Conservation (phyloP, 1,284 basidiomycete species). For the Marasmius fiardii region DNA sequence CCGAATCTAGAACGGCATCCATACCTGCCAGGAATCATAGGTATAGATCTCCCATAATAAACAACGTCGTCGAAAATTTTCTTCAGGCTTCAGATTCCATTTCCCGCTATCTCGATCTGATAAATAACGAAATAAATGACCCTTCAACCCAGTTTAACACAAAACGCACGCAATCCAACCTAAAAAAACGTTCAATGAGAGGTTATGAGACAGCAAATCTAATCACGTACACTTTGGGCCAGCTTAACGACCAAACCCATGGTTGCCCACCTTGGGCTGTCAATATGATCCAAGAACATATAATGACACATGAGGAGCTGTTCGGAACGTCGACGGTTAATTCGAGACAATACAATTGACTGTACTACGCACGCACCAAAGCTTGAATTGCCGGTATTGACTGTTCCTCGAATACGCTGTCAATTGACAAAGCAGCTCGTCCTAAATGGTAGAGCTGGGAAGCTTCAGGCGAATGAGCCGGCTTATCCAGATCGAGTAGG, state of each 20-base stretch:
- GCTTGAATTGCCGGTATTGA: slow-evolving; percentile 61
- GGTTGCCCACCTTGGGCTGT: slow-evolving; percentile 62
- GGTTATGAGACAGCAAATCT: slow-evolving; percentile 3
- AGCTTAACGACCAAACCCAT: slow-evolving; percentile 69
- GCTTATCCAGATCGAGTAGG: slow-evolving; percentile 46
- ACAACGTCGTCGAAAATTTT: slow-evolving; percentile 58
- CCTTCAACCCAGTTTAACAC: not conserved
- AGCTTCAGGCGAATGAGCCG: slow-evolving; percentile 47
- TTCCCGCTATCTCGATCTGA: slow-evolving; percentile 67
- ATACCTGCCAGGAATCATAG: slow-evolving; percentile 70
- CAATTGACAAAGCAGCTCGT: slow-evolving; percentile 53
- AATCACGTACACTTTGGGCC: slow-evolving; percentile 59
- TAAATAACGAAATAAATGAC: slow-evolving; percentile 7
- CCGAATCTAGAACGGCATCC: slow-evolving; percentile 11
- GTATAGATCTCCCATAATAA: slow-evolving; percentile 64
- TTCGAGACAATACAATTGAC: not conserved
- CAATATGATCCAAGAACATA: slow-evolving; percentile 65
- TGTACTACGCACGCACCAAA: slow-evolving; percentile 37
- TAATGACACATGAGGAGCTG: slow-evolving; percentile 70
- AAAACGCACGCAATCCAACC: slow-evolving; percentile 61
- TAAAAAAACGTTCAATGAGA: slow-evolving; percentile 22
- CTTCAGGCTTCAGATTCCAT: slow-evolving; percentile 58
- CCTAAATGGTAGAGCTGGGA: slow-evolving; percentile 58
- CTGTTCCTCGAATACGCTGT: slow-evolving; percentile 62
- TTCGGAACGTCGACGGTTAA: slow-evolving; percentile 18